Evolutionary conservation across 2,329 filamentous ascomycete genomes (phyloP), one percentile per base, ranked within the genome.

Genomic region (Anisogramma anomala): DNA sequence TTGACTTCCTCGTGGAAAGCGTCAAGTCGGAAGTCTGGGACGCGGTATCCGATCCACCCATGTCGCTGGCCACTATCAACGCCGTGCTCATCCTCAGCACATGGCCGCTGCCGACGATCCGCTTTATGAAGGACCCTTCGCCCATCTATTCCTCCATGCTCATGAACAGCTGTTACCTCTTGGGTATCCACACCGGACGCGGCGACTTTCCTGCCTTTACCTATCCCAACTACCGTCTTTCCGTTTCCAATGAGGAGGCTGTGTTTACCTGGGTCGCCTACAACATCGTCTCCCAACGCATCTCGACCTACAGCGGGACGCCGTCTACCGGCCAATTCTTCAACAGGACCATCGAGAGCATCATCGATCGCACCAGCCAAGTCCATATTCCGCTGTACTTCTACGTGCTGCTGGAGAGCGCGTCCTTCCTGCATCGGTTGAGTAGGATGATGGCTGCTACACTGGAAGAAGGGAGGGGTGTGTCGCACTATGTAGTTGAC

Each of bases 201-300:
- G 71, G 71, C n/a, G 61, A 60, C 1, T 63, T 73, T 39, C 62
- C 63, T 0, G 67, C 71, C 46, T 71, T 69, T 40, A 59, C 68
- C 10, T 66, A 66, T 0, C 54, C 61, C 6, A 63, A 63, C 15
- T 61, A 65, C 39, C 59, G 63, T 18, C 59, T 64, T 34, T 60
- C 58, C 2, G 62, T 65, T 31, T 67, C 66, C 0, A 65, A 74
- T 39, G 67, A 73, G 42, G 70, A 74, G 43, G 71, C 71, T 2
- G 61, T 63, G 0, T 67, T 60, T 34, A 72, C 71, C 0, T 75
- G 71, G 71, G 60, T 68, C 2, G 68, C 67, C 1, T 69, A 68
- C 46, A 72, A 69, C 18, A 67, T 72, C 11, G 58, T 74, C 6
- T 61, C 67, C 1, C 71, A 74, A 46, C 64, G 51, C 6, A 53